Evolutionary conservation across 805 yeast species (phyloP).

Genomic region (Maudiozyma serrabonitensis): DNA sequence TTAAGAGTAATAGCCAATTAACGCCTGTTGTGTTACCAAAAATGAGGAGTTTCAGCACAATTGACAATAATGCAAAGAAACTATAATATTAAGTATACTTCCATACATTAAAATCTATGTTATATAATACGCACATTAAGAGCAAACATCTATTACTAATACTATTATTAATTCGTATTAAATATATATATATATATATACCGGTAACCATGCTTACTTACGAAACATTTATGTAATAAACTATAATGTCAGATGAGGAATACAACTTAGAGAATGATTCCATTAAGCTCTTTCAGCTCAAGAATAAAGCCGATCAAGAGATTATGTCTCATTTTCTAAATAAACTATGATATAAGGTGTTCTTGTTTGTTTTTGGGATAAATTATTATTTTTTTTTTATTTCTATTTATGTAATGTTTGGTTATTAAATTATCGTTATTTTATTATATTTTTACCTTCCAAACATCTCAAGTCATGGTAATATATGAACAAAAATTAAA

Average conservation of each 20-base stretch:
- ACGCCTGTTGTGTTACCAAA: constrained; percentile 11
- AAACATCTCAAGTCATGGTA: not conserved
- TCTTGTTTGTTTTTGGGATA: not conserved
- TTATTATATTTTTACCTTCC: not conserved
- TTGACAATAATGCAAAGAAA: constrained; percentile 10
- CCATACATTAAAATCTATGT: not conserved
- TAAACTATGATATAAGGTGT: not conserved
- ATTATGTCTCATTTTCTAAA: no score
- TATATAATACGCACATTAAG: not conserved
- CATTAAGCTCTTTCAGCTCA: no score
- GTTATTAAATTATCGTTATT: not conserved
- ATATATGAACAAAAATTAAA: not conserved
- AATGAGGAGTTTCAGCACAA: constrained; percentile 23
- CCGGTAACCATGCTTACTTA: no score
- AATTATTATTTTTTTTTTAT: not conserved
- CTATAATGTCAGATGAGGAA: not conserved
- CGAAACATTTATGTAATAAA: no score
- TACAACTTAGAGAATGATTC: not conserved
- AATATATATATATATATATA: not conserved
- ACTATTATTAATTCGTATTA: not conserved
- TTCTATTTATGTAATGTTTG: not conserved
- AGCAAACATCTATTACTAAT: not conserved
- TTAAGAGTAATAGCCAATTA: not conserved
- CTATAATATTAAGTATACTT: not conserved
- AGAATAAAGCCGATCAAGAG: no score